Percentiles rank a stretch among this genome's conserved stretches.
Evolutionary conservation across 768 basidiomycete species (phyloP).

Genomic region (Russula ochroleuca): DNA sequence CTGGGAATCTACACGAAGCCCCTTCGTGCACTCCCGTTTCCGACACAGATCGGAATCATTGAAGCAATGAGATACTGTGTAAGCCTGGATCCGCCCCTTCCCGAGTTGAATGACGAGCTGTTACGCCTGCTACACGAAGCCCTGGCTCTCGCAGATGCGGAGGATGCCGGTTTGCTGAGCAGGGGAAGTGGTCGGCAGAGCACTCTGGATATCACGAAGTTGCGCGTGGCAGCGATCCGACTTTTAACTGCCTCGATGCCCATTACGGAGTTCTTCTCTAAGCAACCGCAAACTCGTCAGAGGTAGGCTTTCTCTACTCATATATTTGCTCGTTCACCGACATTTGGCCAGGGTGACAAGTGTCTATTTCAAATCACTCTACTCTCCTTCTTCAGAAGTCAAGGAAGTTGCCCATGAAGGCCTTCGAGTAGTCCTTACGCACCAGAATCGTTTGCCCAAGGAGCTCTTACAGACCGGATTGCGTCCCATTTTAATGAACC

Average conservation of each 20-base stretch:
- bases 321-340: conserved; percentile 3
- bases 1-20: conserved; percentile 94
- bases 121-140: conserved; percentile 89
- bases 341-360: conserved; percentile 66
- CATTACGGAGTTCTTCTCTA: conserved; percentile 86
- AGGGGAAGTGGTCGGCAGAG: conserved; percentile 75
- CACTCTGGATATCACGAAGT: conserved; percentile 74
- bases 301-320: conserved; percentile 46
- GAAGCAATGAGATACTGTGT: conserved; percentile 95
- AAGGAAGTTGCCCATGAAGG: conserved; percentile 96
- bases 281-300: conserved; percentile 79
- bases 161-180: conserved; percentile 76
- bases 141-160: conserved; percentile 91
- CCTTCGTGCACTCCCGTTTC: conserved; percentile 87
- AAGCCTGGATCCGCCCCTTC: conserved; percentile 80
- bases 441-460: conserved; percentile 89
- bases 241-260: conserved; percentile 93
- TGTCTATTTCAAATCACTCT: conserved; percentile 97
- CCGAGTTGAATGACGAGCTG: conserved; percentile 90
- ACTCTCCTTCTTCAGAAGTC: conserved; percentile 84
- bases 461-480: conserved; percentile 93
- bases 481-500: conserved; percentile 95
- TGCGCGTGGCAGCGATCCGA: conserved; percentile 91
- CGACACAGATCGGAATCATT: conserved; percentile 96
- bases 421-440: conserved; percentile 78